Conservation (phyloP, 441 rosid genomes). For the Arabidopsis lyrata region DNA sequence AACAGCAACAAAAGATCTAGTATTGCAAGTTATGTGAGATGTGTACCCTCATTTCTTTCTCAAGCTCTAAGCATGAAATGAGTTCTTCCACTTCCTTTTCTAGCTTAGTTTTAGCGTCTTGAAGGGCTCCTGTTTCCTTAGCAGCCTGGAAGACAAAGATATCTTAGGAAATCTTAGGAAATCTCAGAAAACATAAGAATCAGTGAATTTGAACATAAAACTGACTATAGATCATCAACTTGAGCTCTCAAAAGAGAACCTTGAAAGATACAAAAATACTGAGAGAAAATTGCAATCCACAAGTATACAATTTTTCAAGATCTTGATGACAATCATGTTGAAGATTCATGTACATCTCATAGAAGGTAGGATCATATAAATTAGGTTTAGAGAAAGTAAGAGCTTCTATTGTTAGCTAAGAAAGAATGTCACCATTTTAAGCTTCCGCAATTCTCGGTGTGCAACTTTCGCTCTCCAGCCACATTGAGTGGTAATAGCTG, state of each 20-base stretch:
- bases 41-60: slow-evolving; percentile 82
- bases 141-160: slow-evolving; percentile 73
- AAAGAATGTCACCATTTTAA: slow-evolving; percentile 68
- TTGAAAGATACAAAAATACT: background rate
- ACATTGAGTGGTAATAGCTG: slow-evolving; percentile 73
- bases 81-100: slow-evolving; percentile 93
- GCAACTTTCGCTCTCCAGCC: slow-evolving; percentile 85
- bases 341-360: slow-evolving; percentile 55
- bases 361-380: slow-evolving; percentile 54
- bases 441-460: slow-evolving; percentile 71
- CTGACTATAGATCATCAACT: slow-evolving; percentile 10
- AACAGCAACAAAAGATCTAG: slow-evolving; percentile 17
- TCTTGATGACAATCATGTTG: slow-evolving; percentile 15
- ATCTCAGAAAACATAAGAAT: background rate
- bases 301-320: slow-evolving; percentile 15
- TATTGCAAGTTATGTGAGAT: slow-evolving; percentile 2
- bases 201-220: slow-evolving; percentile 12
- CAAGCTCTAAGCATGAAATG: slow-evolving; percentile 68
- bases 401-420: slow-evolving; percentile 8
- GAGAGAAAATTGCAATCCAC: slow-evolving; percentile 1
- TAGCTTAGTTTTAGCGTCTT: slow-evolving; percentile 85
- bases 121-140: slow-evolving; percentile 95
- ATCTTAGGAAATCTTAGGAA: slow-evolving; percentile 25
- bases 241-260: slow-evolving; percentile 19
- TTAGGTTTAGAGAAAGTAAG: slow-evolving; percentile 47